Conservation (phyloP, 2,329 filamentous ascomycete genomes). For the Fusarium brachygibbosum region DNA sequence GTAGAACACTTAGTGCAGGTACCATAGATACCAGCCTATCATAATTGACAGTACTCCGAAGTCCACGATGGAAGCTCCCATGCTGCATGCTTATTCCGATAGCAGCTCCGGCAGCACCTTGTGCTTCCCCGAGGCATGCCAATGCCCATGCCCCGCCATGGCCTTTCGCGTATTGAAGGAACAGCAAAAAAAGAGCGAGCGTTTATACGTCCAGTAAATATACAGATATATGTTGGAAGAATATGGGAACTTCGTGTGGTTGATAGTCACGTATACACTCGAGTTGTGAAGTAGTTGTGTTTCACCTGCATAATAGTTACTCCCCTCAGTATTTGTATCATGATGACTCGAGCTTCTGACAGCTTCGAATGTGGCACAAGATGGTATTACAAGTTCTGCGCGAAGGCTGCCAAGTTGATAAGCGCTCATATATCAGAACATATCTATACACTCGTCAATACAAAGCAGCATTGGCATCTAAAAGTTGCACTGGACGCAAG, state of each 20-base stretch:
- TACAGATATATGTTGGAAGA: background rate
- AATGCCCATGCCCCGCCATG: constrained; percentile 42
- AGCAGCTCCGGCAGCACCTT: constrained; percentile 42
- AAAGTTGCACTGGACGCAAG: too few relatives aligned
- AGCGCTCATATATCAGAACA: background rate
- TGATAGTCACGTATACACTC: background rate
- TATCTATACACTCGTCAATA: background rate
- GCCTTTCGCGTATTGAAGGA: constrained; percentile 29
- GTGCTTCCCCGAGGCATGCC: constrained; percentile 45
- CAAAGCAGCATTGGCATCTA: background rate
- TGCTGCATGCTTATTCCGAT: constrained; percentile 45
- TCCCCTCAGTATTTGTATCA: too few relatives aligned
- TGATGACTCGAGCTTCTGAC: background rate
- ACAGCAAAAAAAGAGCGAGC: constrained; percentile 10
- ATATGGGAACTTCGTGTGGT: background rate
- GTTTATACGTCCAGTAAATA: background rate
- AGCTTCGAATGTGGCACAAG: background rate
- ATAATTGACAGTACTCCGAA: constrained; percentile 25
- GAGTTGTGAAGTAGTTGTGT: background rate
- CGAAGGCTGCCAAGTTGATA: background rate
- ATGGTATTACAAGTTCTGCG: background rate
- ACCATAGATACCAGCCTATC: constrained; percentile 33
- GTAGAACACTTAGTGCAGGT: constrained; percentile 44
- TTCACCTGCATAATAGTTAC: background rate
- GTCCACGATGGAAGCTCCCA: constrained; percentile 32